Evolutionary conservation across 805 yeast species (phyloP), one percentile per base, ranked within the genome.

Genomic region (Ogataea pilisensis): DNA sequence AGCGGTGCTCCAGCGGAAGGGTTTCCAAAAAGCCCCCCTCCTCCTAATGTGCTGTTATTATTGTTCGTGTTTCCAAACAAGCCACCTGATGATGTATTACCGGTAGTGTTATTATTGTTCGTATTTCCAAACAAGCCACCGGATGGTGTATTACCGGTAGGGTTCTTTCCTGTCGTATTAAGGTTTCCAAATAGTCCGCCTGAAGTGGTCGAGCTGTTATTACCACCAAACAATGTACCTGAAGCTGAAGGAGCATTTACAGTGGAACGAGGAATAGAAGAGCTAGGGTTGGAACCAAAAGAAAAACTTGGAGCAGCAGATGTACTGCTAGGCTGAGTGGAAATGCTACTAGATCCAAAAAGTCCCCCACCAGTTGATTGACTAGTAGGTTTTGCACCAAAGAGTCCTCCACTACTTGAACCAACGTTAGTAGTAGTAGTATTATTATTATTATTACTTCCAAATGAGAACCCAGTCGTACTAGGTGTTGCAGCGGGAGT

Each of bases 101-200:
- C 34, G 42, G 43, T 41, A 26, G 53, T 30, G 22, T n/a, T 29
- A 16, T 30, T 45, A 29, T 41, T 38, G 21, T 39, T 45, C n/a
- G 37, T 45, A 21, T 42, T 39, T 3, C 64, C 65, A 45, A 64
- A 64, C 6, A 61, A 44, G 9, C 65, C 66, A 16, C 66, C 65
- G 9, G 51, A 44, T 45, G 53, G 38, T 14, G 20, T 19, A 9
- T 18, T 33, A 6, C 25, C 54, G 26, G 7, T 22, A 22, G 28
- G 55, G 37, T 35, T 56, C 34, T 45, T 48, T 22, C n/a, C n/a
- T n/a, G n/a, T n/a, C n/a, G n/a, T n/a, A n/a, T n/a, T n/a, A n/a
- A n/a, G n/a, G 26, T 22, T 22, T 7, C 52, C 50, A 43, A 52
- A 53, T 5, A 53, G 34, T 12, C 51, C 51, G n/a, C 43, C 41